A percentile compares a stretch with the other conserved stretches of the same genome.
Conservation (phyloP, 768 basidiomycete species). For the Tricholomella constricta region DNA sequence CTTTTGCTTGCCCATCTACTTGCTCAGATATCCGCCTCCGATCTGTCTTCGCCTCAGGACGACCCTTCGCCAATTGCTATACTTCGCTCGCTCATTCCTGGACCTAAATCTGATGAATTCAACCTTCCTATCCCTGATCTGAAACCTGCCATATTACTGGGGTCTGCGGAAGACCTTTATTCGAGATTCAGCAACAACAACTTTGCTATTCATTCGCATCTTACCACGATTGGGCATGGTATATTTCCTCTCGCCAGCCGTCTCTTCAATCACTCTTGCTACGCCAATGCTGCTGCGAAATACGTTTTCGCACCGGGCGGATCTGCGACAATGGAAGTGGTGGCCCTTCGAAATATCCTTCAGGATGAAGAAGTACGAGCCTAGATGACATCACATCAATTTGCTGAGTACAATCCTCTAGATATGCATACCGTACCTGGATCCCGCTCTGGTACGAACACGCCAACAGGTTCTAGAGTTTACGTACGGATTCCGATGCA, state of each 20-base stretch:
- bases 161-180: conserved; percentile 40
- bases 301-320: conserved; percentile 45
- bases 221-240: conserved; percentile 70
- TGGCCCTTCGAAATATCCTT: conserved; percentile 59
- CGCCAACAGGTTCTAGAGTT: conserved; percentile 58
- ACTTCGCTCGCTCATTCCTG: conserved; percentile 49
- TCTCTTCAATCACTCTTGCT: conserved; percentile 82
- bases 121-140: conserved; percentile 34
- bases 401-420: conserved; percentile 25
- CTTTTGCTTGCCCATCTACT: conserved; percentile 65
- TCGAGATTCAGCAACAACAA: conserved; percentile 80
- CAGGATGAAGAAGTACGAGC: conserved; percentile 63
- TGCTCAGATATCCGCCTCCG: conserved; percentile 36
- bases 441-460: conserved; percentile 69
- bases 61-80: conserved; percentile 28
- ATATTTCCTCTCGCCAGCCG: conserved; percentile 78
- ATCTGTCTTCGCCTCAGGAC: conserved; percentile 18
- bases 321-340: conserved; percentile 59
- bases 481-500: conserved; percentile 71
- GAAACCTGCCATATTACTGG: conserved; percentile 27
- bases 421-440: conserved; percentile 77
- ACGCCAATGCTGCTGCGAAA: conserved; percentile 69
- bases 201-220: conserved; percentile 74
- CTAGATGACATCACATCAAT: background rate
- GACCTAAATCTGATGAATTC: conserved; percentile 27